Percentiles rank a stretch among this genome's conserved stretches.
These are phyloP conservation scores for Microthyrium microscopicum DNA, from an alignment of 2,329 filamentous ascomycete genomes.

Conservation along the genomic window DNA sequence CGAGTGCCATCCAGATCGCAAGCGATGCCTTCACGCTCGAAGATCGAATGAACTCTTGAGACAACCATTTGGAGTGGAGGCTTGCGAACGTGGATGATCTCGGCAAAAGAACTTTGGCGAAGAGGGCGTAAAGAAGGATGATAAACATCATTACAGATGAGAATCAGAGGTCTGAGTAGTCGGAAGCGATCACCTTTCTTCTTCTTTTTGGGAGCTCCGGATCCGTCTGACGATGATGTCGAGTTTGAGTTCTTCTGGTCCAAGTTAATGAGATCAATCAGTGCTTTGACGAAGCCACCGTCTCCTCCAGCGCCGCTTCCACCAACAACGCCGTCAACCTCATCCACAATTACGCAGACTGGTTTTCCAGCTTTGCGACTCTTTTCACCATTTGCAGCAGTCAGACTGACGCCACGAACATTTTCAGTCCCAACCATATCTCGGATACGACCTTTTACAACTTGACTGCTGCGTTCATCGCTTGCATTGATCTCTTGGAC, in stretches of 20 bases:
- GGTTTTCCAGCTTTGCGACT: constrained; percentile 62
- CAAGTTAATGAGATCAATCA: constrained; percentile 74
- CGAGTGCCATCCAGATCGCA: constrained; percentile 82
- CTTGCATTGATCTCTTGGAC: constrained; percentile 96
- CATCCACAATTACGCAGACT: constrained; percentile 86
- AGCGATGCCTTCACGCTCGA: constrained; percentile 73
- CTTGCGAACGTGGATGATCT: constrained; percentile 83
- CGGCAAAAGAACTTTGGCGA: constrained; percentile 68
- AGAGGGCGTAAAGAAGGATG: constrained; percentile 75
- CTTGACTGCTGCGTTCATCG: constrained; percentile 76
- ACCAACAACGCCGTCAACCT: constrained; percentile 89
- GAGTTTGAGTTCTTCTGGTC: constrained; percentile 62
- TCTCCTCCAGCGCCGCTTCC: constrained; percentile 55
- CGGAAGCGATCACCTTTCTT: constrained; percentile 77
- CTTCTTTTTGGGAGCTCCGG: constrained; percentile 31
- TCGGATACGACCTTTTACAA: constrained; percentile 79
- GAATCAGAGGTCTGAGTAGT: constrained; percentile 70
- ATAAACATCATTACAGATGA: constrained; percentile 97
- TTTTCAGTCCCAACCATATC: constrained; percentile 91
- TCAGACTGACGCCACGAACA: constrained; percentile 54
- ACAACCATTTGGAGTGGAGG: constrained; percentile 78
- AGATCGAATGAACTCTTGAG: constrained; percentile 62
- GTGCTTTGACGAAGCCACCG: constrained; percentile 84
- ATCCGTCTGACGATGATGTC: constrained; percentile 8
- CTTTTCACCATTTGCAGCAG: constrained; percentile 34